Evolutionary conservation across 2,329 filamentous ascomycete genomes (phyloP).

Genomic region (Colletotrichum sidae): DNA sequence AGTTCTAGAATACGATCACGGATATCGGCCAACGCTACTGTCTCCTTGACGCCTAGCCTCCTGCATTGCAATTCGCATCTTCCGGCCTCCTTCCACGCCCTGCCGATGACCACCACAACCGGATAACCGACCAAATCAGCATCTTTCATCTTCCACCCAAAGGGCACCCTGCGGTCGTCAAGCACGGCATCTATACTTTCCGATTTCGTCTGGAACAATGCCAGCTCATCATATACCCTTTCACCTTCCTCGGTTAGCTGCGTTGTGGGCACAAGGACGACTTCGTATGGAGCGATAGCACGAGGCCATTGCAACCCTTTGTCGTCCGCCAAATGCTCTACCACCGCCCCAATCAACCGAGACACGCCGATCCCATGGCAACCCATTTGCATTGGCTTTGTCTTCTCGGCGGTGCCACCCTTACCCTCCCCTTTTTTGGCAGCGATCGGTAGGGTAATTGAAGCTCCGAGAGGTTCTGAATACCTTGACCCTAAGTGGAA

Average conservation of each 20-base stretch:
- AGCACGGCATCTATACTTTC: constrained; percentile 71
- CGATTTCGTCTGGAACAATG: constrained; percentile 12
- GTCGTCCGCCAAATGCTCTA: constrained; percentile 77
- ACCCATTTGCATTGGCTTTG: constrained; percentile 82
- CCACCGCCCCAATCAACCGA: constrained; percentile 87
- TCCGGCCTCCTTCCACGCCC: constrained; percentile 68
- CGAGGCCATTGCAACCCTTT: constrained; percentile 89
- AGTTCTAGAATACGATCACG: constrained; percentile 57
- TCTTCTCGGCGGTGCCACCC: not conserved
- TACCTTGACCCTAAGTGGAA: constrained; percentile 95
- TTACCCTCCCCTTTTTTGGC: constrained; percentile 7
- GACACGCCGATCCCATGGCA: constrained; percentile 97
- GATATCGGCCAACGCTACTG: constrained; percentile 65
- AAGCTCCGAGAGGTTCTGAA: constrained; percentile 77
- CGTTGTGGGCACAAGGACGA: constrained; percentile 70
- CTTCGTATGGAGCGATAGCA: constrained; percentile 86
- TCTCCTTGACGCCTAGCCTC: constrained; percentile 70
- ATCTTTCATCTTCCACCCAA: constrained; percentile 90
- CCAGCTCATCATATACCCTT: constrained; percentile 73
- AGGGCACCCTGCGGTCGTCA: constrained; percentile 76
- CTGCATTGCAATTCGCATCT: constrained; percentile 85
- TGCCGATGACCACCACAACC: constrained; percentile 82
- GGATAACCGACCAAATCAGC: constrained; percentile 92
- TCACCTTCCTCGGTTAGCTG: constrained; percentile 60
- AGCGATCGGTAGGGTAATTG: constrained; percentile 61